phyloP scores from a whole-genome alignment of 257 asterid species.

The Leonotis leonurus region DNA sequence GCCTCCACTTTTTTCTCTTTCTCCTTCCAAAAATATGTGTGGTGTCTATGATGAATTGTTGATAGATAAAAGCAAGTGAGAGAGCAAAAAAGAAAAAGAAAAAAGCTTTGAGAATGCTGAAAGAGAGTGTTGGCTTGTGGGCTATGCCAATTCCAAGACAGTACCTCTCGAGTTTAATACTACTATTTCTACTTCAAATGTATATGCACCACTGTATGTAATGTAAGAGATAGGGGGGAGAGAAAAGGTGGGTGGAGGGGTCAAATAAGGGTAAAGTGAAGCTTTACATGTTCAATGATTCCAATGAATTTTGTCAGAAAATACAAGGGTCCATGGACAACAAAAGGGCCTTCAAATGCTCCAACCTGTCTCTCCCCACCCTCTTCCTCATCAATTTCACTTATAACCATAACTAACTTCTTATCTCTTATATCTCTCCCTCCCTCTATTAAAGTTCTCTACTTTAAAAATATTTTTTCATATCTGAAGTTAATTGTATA shows the following conservation, averaged over 20 bases:
- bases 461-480: too few species aligned
- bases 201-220: background rate
- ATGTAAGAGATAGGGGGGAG: conserved; percentile 4
- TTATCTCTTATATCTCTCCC: background rate
- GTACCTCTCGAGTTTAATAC: conserved; percentile 1
- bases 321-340: conserved; percentile 36
- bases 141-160: conserved; percentile 31
- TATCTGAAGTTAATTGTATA: too few species aligned
- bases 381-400: conserved; percentile 11
- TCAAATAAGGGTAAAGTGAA: conserved; percentile 34
- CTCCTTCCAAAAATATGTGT: conserved; percentile 23
- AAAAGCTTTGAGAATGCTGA: too few species aligned
- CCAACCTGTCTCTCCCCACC: conserved; percentile 45
- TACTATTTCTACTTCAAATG: background rate
- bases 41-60: conserved; percentile 33
- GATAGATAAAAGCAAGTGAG: conserved; percentile 13
- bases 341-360: conserved; percentile 45
- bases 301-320: conserved; percentile 51
- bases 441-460: background rate
- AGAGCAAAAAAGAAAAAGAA: conserved; percentile 11
- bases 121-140: conserved; percentile 31
- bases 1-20: conserved; percentile 15
- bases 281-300: conserved; percentile 61
- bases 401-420: conserved; percentile 18
- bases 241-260: conserved; percentile 17